Percentiles rank a stretch among this genome's conserved stretches.
Evolutionary conservation across 2,329 filamentous ascomycete genomes (phyloP).

Genomic region (Aspergillus brunneoviolaceus): DNA sequence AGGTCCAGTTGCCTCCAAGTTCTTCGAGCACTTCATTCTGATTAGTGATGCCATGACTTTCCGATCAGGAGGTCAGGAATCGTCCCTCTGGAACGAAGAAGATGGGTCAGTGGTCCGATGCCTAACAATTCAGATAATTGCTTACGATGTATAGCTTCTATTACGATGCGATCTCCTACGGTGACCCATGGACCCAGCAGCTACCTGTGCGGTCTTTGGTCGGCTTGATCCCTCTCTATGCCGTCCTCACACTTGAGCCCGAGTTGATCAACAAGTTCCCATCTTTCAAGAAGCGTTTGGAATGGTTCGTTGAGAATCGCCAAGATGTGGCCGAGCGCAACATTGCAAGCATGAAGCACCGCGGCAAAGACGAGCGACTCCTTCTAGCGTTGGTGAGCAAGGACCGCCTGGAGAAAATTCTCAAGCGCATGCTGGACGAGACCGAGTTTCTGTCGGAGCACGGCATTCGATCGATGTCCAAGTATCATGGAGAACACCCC

Average conservation of each 20-base stretch:
- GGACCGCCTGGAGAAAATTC: conserved; percentile 83
- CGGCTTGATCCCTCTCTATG: conserved; percentile 89
- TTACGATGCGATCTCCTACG: conserved; percentile 97
- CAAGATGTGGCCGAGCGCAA: conserved; percentile 87
- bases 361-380: conserved; percentile 86
- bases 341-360: conserved; percentile 87
- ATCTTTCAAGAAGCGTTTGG: conserved; percentile 84
- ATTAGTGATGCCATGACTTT: conserved; percentile 97
- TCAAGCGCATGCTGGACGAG: conserved; percentile 89
- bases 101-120: conserved; percentile 56
- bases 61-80: conserved; percentile 68
- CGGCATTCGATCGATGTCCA: conserved; percentile 88
- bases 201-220: conserved; percentile 89
- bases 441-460: conserved; percentile 88
- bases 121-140: neutral
- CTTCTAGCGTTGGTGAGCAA: conserved; percentile 88
- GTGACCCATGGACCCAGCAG: conserved; percentile 88
- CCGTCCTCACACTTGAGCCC: conserved; percentile 86
- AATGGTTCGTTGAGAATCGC: conserved; percentile 91
- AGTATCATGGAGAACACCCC: conserved; percentile 84
- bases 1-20: conserved; percentile 77
- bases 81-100: conserved; percentile 92
- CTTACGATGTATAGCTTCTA: conserved; percentile 65
- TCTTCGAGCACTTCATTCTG: conserved; percentile 97
- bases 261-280: conserved; percentile 90